Percentiles rank a stretch among this genome's conserved stretches.
Conservation (phyloP, 1,284 basidiomycete genomes). For the Inonotus hispidus region DNA sequence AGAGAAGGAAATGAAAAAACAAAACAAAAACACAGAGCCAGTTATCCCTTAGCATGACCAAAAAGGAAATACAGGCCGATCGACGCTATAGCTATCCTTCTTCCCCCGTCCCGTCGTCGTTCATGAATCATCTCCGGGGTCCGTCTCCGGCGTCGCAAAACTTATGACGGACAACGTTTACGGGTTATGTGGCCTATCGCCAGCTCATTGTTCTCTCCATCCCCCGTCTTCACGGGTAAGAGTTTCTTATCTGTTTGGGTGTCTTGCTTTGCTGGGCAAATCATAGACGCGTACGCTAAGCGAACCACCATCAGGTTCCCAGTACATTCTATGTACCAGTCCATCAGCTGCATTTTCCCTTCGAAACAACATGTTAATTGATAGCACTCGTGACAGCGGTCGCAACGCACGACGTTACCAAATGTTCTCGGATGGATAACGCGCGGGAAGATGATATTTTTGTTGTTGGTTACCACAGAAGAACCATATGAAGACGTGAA, state of each 20-base stretch:
- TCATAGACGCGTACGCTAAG: background rate
- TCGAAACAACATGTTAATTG: background rate
- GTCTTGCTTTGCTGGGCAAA: background rate
- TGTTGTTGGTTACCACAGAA: background rate
- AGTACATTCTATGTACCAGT: background rate
- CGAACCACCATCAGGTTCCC: background rate
- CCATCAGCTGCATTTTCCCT: background rate
- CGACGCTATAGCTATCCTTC: background rate
- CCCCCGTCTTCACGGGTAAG: background rate
- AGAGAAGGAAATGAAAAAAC: background rate
- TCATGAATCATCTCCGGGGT: background rate
- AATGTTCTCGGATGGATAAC: background rate
- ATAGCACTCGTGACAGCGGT: background rate
- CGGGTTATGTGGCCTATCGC: background rate
- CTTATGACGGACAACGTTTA: background rate
- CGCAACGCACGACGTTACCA: background rate
- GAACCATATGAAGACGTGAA: background rate
- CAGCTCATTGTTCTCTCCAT: background rate
- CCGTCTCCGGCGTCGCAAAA: background rate
- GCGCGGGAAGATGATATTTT: background rate
- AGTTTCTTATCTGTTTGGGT: background rate
- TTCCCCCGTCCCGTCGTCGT: background rate
- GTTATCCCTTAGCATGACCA: background rate
- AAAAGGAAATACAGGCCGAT: conserved; percentile 1
- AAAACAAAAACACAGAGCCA: background rate